These are phyloP conservation scores for Solanum etuberosum DNA, from an alignment of 257 asterid genomes.

Conservation along the genomic window DNA sequence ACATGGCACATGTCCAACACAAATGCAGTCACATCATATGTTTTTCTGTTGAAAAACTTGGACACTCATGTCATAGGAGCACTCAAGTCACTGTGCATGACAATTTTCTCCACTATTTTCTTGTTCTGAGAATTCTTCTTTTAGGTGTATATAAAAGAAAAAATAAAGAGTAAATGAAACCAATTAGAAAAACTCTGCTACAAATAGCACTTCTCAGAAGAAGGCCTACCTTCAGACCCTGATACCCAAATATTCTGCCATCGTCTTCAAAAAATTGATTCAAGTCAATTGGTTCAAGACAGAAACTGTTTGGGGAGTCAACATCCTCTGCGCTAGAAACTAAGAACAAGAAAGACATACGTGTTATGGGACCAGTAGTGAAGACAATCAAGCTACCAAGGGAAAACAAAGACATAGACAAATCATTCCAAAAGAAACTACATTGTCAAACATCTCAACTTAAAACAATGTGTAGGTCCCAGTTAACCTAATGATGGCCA, in stretches of 20 bases:
- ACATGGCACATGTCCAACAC: not conserved
- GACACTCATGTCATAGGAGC: not conserved
- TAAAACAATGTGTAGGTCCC: not conserved
- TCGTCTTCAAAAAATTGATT: slow-evolving; percentile 65
- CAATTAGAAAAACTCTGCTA: not conserved
- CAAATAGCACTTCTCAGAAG: not conserved
- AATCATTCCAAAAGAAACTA: not conserved
- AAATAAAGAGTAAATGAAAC: not conserved
- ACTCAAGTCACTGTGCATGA: not conserved
- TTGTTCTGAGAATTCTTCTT: not conserved
- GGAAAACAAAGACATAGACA: not conserved
- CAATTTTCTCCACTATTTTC: not conserved
- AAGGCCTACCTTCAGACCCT: slow-evolving; percentile 56
- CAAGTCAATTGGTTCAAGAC: slow-evolving; percentile 65
- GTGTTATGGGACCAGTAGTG: not conserved
- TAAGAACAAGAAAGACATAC: slow-evolving; percentile 1
- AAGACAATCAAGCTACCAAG: not conserved
- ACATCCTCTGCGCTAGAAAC: slow-evolving; percentile 73
- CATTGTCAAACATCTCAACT: not conserved
- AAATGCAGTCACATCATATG: not conserved
- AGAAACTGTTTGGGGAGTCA: slow-evolving; percentile 47
- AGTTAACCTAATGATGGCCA: not conserved
- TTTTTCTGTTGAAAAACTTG: not conserved
- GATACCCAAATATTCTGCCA: slow-evolving; percentile 75
- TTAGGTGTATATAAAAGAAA: not conserved